Percentiles rank a stretch among this genome's conserved stretches.
These are phyloP conservation scores for Yamadazyma sp. DNA, from an alignment of 1,139 yeast genomes.

Conservation along the genomic window DNA sequence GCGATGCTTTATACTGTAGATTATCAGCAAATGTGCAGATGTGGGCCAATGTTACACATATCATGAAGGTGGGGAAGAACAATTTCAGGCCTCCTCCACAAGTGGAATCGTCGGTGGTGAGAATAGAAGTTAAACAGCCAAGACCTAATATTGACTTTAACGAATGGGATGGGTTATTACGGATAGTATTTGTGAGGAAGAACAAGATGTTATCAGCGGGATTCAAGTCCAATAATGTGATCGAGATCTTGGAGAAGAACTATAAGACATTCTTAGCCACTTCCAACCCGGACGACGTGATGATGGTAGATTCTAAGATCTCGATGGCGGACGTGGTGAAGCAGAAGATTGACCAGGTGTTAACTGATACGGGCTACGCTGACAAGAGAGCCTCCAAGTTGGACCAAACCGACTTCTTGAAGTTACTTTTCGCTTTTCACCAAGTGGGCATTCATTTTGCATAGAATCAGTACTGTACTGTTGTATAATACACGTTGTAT, in stretches of 20 bases:
- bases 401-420: conserved; percentile 92
- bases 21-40: conserved; percentile 94
- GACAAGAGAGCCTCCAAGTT: conserved; percentile 92
- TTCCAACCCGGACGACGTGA: conserved; percentile 48
- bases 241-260: conserved; percentile 83
- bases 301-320: conserved; percentile 51
- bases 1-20: conserved; percentile 88
- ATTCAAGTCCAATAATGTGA: conserved; percentile 79
- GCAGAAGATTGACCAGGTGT: conserved; percentile 61
- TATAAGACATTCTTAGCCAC: conserved; percentile 78
- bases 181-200: conserved; percentile 89
- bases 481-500: not conserved
- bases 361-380: conserved; percentile 73
- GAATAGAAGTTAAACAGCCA: conserved; percentile 88
- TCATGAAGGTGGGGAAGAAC: conserved; percentile 96
- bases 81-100: conserved; percentile 99
- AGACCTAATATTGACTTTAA: conserved; percentile 88
- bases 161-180: conserved; percentile 95
- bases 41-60: conserved; percentile 99
- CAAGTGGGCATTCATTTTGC: conserved; percentile 98
- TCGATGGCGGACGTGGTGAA: conserved; percentile 51
- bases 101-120: conserved; percentile 94
- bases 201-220: conserved; percentile 93
- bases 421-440: conserved; percentile 87
- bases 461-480: conserved; percentile 24